These are phyloP conservation scores for Suillus occidentalis DNA, from an alignment of 768 basidiomycete species.

Conservation along the genomic window DNA sequence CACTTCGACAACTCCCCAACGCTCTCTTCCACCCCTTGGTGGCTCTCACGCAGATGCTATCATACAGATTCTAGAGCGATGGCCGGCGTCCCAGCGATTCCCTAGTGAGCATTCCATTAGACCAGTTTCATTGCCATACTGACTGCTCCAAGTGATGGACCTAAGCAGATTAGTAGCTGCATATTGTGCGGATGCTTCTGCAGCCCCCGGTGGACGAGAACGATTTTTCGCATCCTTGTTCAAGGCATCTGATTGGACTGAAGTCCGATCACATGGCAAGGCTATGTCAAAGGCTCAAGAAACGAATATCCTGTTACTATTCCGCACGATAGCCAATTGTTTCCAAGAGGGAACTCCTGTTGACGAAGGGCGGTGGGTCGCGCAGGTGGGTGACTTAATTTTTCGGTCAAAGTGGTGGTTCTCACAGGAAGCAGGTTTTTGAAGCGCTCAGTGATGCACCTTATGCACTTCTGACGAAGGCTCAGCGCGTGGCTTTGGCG, in stretches of 20 bases:
- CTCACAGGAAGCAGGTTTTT: slow-evolving; percentile 49
- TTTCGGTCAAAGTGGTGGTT: slow-evolving; percentile 7
- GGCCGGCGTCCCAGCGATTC: slow-evolving; percentile 73
- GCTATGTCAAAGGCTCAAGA: slow-evolving; percentile 71
- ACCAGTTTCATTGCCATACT: not conserved
- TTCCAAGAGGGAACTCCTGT: slow-evolving; percentile 56
- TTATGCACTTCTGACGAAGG: slow-evolving; percentile 60
- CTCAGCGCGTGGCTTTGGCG: slow-evolving; percentile 72
- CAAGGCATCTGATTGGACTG: slow-evolving; percentile 63
- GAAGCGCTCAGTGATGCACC: slow-evolving; percentile 49
- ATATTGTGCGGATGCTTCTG: slow-evolving; percentile 55
- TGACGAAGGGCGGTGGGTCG: slow-evolving; percentile 49
- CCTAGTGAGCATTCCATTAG: slow-evolving; percentile 47
- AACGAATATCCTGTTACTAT: slow-evolving; percentile 78
- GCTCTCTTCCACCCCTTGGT: slow-evolving; percentile 37
- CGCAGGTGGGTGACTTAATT: slow-evolving; percentile 38
- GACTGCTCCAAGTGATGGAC: slow-evolving; percentile 67
- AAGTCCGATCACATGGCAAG: slow-evolving; percentile 45
- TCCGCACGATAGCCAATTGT: slow-evolving; percentile 79
- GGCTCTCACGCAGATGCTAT: slow-evolving; percentile 60
- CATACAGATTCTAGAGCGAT: slow-evolving; percentile 64
- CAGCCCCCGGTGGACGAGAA: slow-evolving; percentile 42
- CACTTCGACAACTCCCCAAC: slow-evolving; percentile 35
- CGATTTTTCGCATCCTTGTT: slow-evolving; percentile 64
- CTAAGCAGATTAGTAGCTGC: slow-evolving; percentile 75